Base-by-base conservation (phyloP, 495 filamentous ascomycete species). In the Rostrohypoxylon terebratum region DNA sequence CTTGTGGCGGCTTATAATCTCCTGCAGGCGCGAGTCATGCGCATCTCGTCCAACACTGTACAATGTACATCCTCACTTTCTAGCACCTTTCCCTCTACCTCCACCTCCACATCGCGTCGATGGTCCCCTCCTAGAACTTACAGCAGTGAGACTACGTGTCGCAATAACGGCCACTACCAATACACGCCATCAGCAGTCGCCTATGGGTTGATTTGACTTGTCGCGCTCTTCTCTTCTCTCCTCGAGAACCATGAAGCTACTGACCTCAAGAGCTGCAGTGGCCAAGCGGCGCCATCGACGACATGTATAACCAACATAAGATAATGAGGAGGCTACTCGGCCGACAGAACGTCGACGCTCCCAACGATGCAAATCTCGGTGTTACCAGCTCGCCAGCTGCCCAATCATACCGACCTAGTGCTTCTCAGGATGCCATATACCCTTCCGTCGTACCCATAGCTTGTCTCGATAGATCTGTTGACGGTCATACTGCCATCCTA, bases 381-480 rank as follows among this genome's bases (percentile, higher is more conserved):
- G 71, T 82, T 34, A 79, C 82, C 45, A 83, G 77, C 75, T 75
- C 78, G 21, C 69, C 73, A 18, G 68, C 68, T 31, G 51, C 73
- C 36, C 73, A 79, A 14, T 65, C 77, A 20, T 83, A 85, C 68
- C 84, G 92, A 65, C 88, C 91, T 25, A 87, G 84, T 66, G 88
- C 89, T 47, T 90, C 92, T 4, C 92, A 94, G 78, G 90, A 93
- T 57, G 87, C 90, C 34, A 87, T 87, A 54, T 91, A 95, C 79
- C 83, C 86, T 48, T 93, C 92, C 23, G 88, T 90, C 47, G 87
- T 90, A 21, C 88, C 92, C 16, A 92, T 97, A 63, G 79, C 87
- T 38, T 89, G 90, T 62, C 83, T 97, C 71, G 94, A 95, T 79
- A 88, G 90, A 63, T 96, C 93, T 20, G 89, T 90, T 36, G 87